These are phyloP conservation scores for Arthrocladium fulminans DNA, from an alignment of 2,329 filamentous ascomycete species.

Conservation along the genomic window DNA sequence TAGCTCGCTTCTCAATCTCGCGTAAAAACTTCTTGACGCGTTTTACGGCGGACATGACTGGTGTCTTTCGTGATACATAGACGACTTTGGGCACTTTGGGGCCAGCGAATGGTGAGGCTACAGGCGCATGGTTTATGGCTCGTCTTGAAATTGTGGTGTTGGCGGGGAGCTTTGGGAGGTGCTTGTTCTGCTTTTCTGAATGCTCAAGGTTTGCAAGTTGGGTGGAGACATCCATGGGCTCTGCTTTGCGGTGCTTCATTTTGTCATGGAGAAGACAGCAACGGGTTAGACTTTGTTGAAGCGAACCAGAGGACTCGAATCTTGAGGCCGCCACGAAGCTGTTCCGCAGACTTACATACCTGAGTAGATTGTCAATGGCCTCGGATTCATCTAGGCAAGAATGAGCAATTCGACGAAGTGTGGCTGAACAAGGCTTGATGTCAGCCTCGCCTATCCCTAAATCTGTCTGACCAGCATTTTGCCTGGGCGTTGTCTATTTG, in stretches of 20 bases:
- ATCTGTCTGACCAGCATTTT: no score
- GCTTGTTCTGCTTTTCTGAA: slow-evolving; percentile 18
- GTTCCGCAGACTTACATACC: no score
- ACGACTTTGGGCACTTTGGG: slow-evolving; percentile 43
- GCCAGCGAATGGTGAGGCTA: slow-evolving; percentile 46
- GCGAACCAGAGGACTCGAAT: no score
- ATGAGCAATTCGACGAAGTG: no score
- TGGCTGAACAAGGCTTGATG: no score
- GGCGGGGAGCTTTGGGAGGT: slow-evolving; percentile 15
- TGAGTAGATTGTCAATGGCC: no score
- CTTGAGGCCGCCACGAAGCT: no score
- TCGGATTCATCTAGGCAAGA: no score
- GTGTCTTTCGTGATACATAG: slow-evolving; percentile 47
- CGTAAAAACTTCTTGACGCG: slow-evolving; percentile 48
- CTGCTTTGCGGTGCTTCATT: slow-evolving; percentile 1
- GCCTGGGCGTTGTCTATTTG: no score
- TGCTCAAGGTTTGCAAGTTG: slow-evolving; percentile 16
- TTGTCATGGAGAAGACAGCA: background rate
- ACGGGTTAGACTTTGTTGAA: no score
- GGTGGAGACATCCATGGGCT: slow-evolving; percentile 11
- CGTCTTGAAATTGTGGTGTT: slow-evolving; percentile 45
- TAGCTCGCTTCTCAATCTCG: slow-evolving; percentile 44
- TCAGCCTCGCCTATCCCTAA: no score
- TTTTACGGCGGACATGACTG: slow-evolving; percentile 52
- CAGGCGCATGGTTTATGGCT: slow-evolving; percentile 48